Base-by-base conservation (phyloP, 768 basidiomycete genomes). In the Gautieria morchelliformis region DNA sequence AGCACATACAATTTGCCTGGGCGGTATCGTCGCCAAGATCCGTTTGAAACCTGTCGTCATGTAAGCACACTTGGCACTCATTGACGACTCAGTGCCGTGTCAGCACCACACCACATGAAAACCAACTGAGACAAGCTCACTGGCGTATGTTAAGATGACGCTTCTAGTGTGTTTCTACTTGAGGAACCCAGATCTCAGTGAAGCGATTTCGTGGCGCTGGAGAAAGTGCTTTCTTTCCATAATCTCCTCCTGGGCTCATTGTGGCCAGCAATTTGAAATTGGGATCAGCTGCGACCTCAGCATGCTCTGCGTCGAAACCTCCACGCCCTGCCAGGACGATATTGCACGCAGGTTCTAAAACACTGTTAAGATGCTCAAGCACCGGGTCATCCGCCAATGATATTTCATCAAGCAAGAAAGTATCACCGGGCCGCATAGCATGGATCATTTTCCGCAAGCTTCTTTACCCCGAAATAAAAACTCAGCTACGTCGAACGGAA, bases 181-280 rank as follows among this genome's bases (percentile, higher is more conserved):
- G 73, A 3, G 95, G 94, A 0, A 99, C 96, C 95, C 96, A 99
- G 33, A 99, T 95, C 69, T 99, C 96, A 4, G 96, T 99, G 72
- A 99, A 99, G 5, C 96, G 83, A 71, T 98, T 99, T 19, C 96
- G 83, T 40, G 98, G 75, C 0, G 96, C 96, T 33, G 94, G 95
- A 1, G 96, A 98, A 2, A 99, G 74, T 66, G 98, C 96, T 68
- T 98, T 99, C 76, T 99, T 99, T 22, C 96, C 96, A 64, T 94
- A 98, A 66, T 99, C 96, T 14, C 96, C 96, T 19, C 96, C 96
- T 0, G 96, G 96, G 68, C 98, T 99, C 96, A 99, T 99, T 2
- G 96, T 98, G 2, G 96, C 93, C 0, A 97, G 75, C 40, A 99
- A 82, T 67, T 93, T 87, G 77, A 99, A 99, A 1, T 71, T 71